A percentile compares a stretch with the other conserved stretches of the same genome.
Conservation (phyloP, 257 asterid species). For the Nicotiana tabacum region DNA sequence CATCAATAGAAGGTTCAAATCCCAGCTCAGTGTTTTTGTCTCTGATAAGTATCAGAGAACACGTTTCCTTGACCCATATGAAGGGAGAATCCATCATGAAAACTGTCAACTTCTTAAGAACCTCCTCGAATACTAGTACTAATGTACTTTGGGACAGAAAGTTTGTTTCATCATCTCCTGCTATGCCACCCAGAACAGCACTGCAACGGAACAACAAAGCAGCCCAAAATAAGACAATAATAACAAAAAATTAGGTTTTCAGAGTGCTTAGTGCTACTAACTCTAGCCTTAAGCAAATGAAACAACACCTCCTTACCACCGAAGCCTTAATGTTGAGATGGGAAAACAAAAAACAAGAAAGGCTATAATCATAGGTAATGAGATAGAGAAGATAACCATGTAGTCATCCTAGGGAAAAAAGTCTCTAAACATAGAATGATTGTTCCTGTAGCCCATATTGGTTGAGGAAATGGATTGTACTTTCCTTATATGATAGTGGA, state of each 20-base stretch:
- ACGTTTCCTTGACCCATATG: slow-evolving; percentile 67
- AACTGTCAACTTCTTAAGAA: slow-evolving; percentile 43
- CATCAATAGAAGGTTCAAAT: slow-evolving; percentile 35
- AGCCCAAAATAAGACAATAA: background rate
- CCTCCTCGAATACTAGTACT: slow-evolving; percentile 49
- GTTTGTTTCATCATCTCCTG: slow-evolving; percentile 46
- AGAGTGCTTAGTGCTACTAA: background rate
- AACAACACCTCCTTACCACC: background rate
- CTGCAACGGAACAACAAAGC: slow-evolving; percentile 41
- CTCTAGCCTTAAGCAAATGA: background rate
- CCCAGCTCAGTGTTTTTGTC: slow-evolving; percentile 27
- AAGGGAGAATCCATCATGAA: slow-evolving; percentile 65
- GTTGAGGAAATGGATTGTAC: background rate
- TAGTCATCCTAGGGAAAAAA: background rate
- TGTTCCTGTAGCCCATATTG: background rate
- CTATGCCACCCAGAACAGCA: slow-evolving; percentile 77
- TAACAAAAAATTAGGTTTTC: background rate
- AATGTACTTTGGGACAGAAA: slow-evolving; percentile 50
- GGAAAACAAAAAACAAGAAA: background rate
- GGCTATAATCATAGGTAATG: background rate
- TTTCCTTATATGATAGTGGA: background rate
- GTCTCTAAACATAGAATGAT: background rate
- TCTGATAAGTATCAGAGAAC: slow-evolving; percentile 39
- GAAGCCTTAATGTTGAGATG: background rate
- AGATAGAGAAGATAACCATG: background rate